Percentiles rank a stretch among this genome's conserved stretches.
These are phyloP conservation scores for Solanum chiquidenum DNA, from an alignment of 257 asterid species.

Conservation along the genomic window DNA sequence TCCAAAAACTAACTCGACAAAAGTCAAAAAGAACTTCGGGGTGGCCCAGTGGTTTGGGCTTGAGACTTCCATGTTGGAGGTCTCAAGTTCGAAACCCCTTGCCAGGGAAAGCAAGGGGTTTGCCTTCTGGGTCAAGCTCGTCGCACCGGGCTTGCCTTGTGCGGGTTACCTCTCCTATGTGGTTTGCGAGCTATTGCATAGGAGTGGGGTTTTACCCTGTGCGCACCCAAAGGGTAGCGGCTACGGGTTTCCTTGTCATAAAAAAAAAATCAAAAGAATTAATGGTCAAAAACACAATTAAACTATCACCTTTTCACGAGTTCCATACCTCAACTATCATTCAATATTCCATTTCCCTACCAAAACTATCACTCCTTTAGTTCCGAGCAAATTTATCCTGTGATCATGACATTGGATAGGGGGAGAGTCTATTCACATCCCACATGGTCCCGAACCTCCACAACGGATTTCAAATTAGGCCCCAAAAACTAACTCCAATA, in stretches of 20 bases:
- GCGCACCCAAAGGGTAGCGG: too few relatives aligned
- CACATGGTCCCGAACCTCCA: not conserved
- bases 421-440: not conserved
- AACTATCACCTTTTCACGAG: not conserved
- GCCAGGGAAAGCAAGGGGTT: too few relatives aligned
- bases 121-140: too few relatives aligned
- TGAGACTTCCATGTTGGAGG: too few relatives aligned
- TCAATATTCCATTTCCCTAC: not conserved
- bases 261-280: not conserved
- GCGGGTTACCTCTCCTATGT: too few relatives aligned
- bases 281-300: not conserved
- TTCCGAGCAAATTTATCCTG: not conserved
- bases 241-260: too few relatives aligned
- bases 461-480: not conserved
- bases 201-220: too few relatives aligned
- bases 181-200: too few relatives aligned
- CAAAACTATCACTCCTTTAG: not conserved
- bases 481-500: not conserved
- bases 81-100: too few relatives aligned
- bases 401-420: not conserved
- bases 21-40: too few relatives aligned
- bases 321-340: not conserved
- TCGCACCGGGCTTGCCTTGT: too few relatives aligned
- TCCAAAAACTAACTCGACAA: not conserved
- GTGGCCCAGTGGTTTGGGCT: too few relatives aligned